Base-by-base conservation (phyloP, 768 basidiomycete species). In the Tulasnella sp. region DNA sequence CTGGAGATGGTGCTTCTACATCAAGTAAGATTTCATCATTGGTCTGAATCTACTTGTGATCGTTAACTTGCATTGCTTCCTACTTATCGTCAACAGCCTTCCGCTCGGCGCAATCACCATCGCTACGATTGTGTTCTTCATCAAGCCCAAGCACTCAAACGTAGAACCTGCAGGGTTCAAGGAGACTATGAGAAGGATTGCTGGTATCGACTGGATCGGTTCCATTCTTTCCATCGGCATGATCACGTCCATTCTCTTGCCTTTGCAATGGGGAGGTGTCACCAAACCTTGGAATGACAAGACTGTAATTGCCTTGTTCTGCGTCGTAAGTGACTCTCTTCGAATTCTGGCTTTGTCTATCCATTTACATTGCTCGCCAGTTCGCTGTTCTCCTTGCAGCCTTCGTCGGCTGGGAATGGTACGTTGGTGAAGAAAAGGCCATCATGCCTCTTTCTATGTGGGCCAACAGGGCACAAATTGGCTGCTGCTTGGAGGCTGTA, bases 231-330 rank as follows among this genome's bases (percentile, higher is more conserved):
- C 82, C 31, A 80, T 85, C 76, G 82, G 79, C 29, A 78, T 81
- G n/a, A 80, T 84, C 64, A 83, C 83, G 14, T 81, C 82, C 42
- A 80, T 86, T 17, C 81, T 86, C 36, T 81, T 85, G 12, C 83
- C 85, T 25, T 80, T 86, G 6, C 82, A 84, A 58, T 84, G 83
- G 83, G 85, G 85, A 34, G 85, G 85, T 2, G 84, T 84, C 77
- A 78, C 81, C 38, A 83, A 85, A 76, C 81, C 84, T 0, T 86
- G 85, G 85, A 77, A 76, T 72, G 81, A 82, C 71, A 81, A 78
- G 3, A 77, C 79, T 11, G 84, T 83, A 76, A 82, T 86, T 68
- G 83, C 82, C 17, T 81, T 79, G 52, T 78, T 77, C 67, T 67
- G 58, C 40, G 76, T 58, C 36, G 40, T 76, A 54, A 19, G 29